Base-by-base conservation (phyloP, 495 filamentous ascomycete genomes). In the Physcia stellaris region DNA sequence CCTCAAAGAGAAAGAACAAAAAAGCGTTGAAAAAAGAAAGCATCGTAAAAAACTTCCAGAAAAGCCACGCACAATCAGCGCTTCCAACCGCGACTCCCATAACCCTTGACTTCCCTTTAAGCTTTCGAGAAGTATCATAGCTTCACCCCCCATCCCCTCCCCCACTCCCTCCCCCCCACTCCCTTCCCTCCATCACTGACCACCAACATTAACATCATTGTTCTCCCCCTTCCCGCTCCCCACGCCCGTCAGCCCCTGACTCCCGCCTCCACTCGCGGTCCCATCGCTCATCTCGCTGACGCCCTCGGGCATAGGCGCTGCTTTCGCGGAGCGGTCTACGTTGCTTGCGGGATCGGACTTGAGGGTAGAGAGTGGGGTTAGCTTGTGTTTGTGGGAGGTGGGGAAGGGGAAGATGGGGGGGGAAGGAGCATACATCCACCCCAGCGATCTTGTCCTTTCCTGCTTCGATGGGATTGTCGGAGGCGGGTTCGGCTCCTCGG, bases 381-480 rank as follows among this genome's bases (percentile, higher is more conserved):
- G 44, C 16, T 26, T n/a, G n/a, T n/a, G n/a, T 17, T 32, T 20
- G 11, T 21, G 22, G 41, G 9, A 32, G n/a, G 28, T 5, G 10
- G 7, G 1, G 4, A 6, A 9, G 16, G 11, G 15, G 4, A 23
- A 3, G 19, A 2, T 10, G 23, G 29, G 19, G n/a, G n/a, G n/a
- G n/a, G n/a, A 22, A 12, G 4, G 12, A 13, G 2, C 30, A 23
- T 31, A 50, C 47, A 20, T 50, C 39, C 28, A 36, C 43, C 35
- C 47, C 47, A 15, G 44, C 35, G 15, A 45, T 35, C 51, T 66
- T 64, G 39, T 41, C 65, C 21, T 58, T 45, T 33, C 60, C 64
- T 23, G 58, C 43, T 38, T 68, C 68, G 28, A 70, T 58, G 24
- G 64, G 48, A 50, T 70, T 68, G 47, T 70, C 68, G 48, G 62